Evolutionary conservation across 169 alveolate species (phyloP).

Genomic region (Pseudocohnilembus persalinus): DNA sequence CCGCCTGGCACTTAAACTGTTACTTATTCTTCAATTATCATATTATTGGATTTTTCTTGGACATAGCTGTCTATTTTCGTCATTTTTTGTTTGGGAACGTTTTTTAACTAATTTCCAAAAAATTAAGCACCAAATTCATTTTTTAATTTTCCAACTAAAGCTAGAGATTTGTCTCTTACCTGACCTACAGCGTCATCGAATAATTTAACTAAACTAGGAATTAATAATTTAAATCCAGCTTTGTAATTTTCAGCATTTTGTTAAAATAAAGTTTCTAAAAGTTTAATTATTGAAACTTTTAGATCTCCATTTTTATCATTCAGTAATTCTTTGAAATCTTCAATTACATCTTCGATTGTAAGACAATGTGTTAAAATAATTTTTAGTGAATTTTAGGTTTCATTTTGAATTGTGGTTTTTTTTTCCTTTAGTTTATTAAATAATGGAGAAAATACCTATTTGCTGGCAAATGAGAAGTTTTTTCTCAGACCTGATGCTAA

Average conservation of each 20-base stretch:
- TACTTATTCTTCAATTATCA: not conserved
- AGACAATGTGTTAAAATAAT: conserved; percentile 26
- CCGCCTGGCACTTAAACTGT: not conserved
- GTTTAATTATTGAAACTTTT: conserved; percentile 9
- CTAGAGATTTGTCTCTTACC: conserved; percentile 46
- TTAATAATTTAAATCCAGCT: conserved; percentile 31
- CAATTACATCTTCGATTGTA: conserved; percentile 33
- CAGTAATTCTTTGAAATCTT: conserved; percentile 42
- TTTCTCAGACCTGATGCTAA: conserved; percentile 35
- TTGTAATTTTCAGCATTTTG: conserved; percentile 28
- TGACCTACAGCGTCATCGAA: conserved; percentile 39
- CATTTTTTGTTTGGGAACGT: not conserved
- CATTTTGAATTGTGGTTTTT: conserved; percentile 16
- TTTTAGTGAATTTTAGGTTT: conserved; percentile 31
- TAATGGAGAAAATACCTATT: conserved; percentile 18
- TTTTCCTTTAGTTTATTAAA: conserved; percentile 35
- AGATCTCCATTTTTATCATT: conserved; percentile 35
- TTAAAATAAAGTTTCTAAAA: conserved; percentile 20
- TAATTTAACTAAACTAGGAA: conserved; percentile 21
- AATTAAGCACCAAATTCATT: conserved; percentile 43
- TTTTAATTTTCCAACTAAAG: conserved; percentile 50
- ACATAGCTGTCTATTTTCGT: not conserved
- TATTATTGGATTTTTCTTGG: not conserved
- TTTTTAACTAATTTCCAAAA: not conserved
- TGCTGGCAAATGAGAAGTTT: conserved; percentile 21